phyloP scores from a whole-genome alignment of 768 basidiomycete species.

The Mycena galopus region DNA sequence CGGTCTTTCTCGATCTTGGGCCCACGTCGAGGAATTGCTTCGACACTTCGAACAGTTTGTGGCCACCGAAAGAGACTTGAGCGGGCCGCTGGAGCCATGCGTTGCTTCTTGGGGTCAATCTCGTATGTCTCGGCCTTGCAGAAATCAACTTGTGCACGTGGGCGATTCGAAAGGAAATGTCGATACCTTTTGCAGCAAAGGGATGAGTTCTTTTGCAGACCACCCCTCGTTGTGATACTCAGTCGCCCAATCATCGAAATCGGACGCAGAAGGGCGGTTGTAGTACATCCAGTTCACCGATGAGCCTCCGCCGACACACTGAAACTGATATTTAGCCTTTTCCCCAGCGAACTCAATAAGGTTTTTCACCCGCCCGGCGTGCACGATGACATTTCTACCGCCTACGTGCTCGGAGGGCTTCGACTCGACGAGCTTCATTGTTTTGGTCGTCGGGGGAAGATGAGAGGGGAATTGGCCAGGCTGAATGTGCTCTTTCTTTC shows the following conservation, averaged over 20 bases:
- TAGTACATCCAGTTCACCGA: slow-evolving; percentile 38
- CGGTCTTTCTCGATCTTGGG: neutral
- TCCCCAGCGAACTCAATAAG: slow-evolving; percentile 23
- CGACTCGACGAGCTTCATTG: slow-evolving; percentile 33
- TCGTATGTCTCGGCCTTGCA: slow-evolving; percentile 49
- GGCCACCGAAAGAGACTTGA: neutral
- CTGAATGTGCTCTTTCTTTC: slow-evolving; percentile 37
- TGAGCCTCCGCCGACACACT: slow-evolving; percentile 41
- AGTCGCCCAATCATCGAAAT: slow-evolving; percentile 45
- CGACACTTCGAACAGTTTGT: neutral
- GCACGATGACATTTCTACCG: slow-evolving; percentile 32
- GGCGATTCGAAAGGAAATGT: neutral
- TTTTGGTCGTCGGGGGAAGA: slow-evolving; percentile 34
- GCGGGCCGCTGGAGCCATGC: slow-evolving; percentile 53
- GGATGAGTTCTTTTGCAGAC: slow-evolving; percentile 42
- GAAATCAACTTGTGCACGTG: neutral
- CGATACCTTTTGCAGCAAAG: slow-evolving; percentile 41
- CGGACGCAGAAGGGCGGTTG: slow-evolving; percentile 42
- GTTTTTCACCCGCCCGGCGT: no score
- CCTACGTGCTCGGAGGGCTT: slow-evolving; percentile 1
- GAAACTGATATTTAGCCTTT: no score
- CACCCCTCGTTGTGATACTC: slow-evolving; percentile 41
- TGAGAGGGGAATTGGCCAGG: slow-evolving; percentile 38
- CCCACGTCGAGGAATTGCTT: neutral
- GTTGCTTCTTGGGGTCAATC: slow-evolving; percentile 40